Conservation (phyloP, 176 grass and related monocot species). For the Hordeum vulgare region DNA sequence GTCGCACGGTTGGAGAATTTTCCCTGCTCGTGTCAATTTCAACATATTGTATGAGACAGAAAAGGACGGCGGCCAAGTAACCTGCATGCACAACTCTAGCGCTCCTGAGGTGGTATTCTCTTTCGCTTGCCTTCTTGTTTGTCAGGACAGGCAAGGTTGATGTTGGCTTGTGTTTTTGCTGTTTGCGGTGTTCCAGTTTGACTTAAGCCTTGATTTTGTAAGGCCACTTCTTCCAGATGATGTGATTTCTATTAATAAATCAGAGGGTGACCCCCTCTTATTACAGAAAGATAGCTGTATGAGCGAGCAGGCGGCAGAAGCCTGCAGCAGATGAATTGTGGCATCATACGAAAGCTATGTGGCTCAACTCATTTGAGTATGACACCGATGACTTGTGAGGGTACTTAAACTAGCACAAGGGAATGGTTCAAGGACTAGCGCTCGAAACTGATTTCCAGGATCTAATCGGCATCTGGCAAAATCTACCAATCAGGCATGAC, state of each 20-base stretch:
- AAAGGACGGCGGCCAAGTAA: neutral
- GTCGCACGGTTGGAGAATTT: constrained; percentile 67
- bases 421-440: neutral
- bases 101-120: neutral
- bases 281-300: neutral
- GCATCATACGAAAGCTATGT: neutral
- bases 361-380: neutral
- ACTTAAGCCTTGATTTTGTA: neutral
- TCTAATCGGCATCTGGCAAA: neutral
- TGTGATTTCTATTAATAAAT: neutral
- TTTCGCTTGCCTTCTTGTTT: neutral
- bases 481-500: neutral
- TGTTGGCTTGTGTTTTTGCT: neutral
- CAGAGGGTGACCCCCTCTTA: neutral
- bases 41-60: neutral
- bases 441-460: neutral
- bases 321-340: neutral
- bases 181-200: neutral
- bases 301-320: neutral
- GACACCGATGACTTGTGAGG: neutral
- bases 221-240: neutral
- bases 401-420: neutral
- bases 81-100: neutral
- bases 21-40: constrained; percentile 35
- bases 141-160: neutral